Conservation (phyloP, 2,329 filamentous ascomycete genomes). For the Talaromyces albobiverticillius region DNA sequence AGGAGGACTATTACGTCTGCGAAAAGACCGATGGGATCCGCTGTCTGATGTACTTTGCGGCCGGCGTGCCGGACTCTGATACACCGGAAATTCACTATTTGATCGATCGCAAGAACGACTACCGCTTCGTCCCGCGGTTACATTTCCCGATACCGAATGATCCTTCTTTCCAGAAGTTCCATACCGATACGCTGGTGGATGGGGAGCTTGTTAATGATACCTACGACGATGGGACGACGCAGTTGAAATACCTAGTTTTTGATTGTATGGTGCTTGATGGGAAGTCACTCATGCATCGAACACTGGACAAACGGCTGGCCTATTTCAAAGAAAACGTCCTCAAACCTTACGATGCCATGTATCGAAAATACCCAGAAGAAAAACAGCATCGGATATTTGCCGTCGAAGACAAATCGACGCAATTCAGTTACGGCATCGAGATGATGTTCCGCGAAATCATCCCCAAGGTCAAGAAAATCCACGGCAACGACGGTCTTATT, state of each 20-base stretch:
- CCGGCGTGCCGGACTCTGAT: constrained; percentile 50
- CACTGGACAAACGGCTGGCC: constrained; percentile 82
- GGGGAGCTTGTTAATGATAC: constrained; percentile 89
- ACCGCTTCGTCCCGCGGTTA: constrained; percentile 76
- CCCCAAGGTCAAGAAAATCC: constrained; percentile 67
- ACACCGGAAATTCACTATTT: constrained; percentile 77
- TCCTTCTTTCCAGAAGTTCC: constrained; percentile 61
- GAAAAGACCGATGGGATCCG: constrained; percentile 97
- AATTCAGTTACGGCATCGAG: constrained; percentile 82
- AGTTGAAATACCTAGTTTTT: constrained; percentile 86
- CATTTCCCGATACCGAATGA: constrained; percentile 75
- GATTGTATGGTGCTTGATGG: constrained; percentile 84
- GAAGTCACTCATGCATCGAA: constrained; percentile 70
- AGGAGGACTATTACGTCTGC: constrained; percentile 91
- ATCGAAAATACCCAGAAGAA: constrained; percentile 72
- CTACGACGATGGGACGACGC: constrained; percentile 62
- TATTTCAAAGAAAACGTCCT: constrained; percentile 79
- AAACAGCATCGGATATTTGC: constrained; percentile 70
- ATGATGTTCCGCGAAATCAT: constrained; percentile 90
- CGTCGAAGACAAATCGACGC: constrained; percentile 83
- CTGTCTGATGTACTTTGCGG: constrained; percentile 86
- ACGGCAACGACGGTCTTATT: constrained; percentile 95
- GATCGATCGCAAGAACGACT: constrained; percentile 97
- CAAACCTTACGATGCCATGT: constrained; percentile 71
- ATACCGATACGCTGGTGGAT: constrained; percentile 79